phyloP scores from a whole-genome alignment of 148 eudicot species.

The Talinum fruticosum region DNA sequence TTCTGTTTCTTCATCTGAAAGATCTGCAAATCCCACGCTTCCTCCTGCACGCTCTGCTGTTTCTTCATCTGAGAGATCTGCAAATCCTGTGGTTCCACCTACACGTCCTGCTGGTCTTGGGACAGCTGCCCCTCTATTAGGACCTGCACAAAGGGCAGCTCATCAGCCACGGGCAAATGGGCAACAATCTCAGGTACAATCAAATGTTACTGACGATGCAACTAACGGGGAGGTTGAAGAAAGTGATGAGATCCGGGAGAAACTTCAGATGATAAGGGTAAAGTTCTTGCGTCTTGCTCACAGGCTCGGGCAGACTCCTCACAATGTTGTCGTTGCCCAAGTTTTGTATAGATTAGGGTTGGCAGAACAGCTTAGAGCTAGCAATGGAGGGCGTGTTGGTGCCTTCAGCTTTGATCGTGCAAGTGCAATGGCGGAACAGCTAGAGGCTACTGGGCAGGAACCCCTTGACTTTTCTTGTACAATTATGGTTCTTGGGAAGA shows the following conservation, averaged over 20 bases:
- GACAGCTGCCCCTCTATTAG: conserved; percentile 70
- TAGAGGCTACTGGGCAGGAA: conserved; percentile 79
- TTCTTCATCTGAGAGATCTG: conserved; percentile 31
- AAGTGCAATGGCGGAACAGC: conserved; percentile 96
- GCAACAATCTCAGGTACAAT: conserved; percentile 47
- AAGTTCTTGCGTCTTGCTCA: conserved; percentile 93
- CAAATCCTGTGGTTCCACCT: conserved; percentile 36
- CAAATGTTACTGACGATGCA: conserved; percentile 59
- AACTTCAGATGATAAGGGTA: conserved; percentile 96
- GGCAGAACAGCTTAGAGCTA: conserved; percentile 92
- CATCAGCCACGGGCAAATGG: conserved; percentile 74
- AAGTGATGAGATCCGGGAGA: conserved; percentile 88
- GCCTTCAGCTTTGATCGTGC: conserved; percentile 95
- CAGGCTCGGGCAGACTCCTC: conserved; percentile 97
- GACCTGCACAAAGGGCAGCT: conserved; percentile 62
- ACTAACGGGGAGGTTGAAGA: conserved; percentile 72
- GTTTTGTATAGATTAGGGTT: conserved; percentile 90
- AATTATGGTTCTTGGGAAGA: conserved; percentile 93
- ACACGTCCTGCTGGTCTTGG: conserved; percentile 92
- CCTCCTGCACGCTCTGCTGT: conserved; percentile 39
- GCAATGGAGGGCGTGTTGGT: conserved; percentile 81
- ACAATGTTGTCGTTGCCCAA: conserved; percentile 97
- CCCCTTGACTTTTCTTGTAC: conserved; percentile 95
- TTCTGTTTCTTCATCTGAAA: conserved; percentile 33
- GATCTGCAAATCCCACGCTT: conserved; percentile 32